phyloP scores from a whole-genome alignment of 2,329 filamentous ascomycete species.

The Myriosclerotinia scirpicola region DNA sequence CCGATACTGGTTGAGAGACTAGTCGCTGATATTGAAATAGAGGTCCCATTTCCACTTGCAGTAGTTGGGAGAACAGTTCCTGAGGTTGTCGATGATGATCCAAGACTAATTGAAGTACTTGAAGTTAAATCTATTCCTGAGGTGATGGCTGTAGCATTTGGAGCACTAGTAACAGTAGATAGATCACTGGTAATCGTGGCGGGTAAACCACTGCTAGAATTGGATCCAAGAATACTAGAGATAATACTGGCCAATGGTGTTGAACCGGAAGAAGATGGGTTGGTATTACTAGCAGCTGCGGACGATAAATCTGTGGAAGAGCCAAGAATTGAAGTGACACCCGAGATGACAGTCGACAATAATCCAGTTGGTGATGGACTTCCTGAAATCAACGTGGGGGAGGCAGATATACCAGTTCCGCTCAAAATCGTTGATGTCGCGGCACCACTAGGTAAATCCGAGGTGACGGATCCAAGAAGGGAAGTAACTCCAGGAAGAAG shows the following conservation, averaged over 20 bases:
- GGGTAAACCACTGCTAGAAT: background rate
- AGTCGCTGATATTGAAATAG: conserved; percentile 1
- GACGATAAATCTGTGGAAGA: conserved; percentile 5
- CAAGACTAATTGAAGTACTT: conserved; percentile 19
- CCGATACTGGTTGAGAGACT: background rate
- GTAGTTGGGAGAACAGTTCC: conserved; percentile 18
- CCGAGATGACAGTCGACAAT: background rate
- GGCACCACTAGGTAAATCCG: background rate
- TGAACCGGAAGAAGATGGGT: background rate
- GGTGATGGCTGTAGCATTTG: conserved; percentile 11
- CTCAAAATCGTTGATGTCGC: background rate
- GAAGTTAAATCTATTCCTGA: conserved; percentile 12
- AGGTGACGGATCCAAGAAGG: conserved; percentile 8
- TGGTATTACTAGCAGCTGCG: background rate
- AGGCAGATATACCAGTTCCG: background rate
- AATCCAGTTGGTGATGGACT: conserved; percentile 5
- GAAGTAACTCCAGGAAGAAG: conserved; percentile 11
- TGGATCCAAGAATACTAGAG: conserved; percentile 25
- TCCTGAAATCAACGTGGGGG: background rate
- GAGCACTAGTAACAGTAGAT: conserved; percentile 10
- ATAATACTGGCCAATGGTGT: conserved; percentile 23
- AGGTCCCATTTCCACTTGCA: conserved; percentile 6
- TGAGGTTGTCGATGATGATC: conserved; percentile 4
- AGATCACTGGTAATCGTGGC: background rate
- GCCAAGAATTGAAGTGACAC: conserved; percentile 11